Base-by-base conservation (phyloP, 179 eudicot genomes). In the Actinidia arguta region DNA sequence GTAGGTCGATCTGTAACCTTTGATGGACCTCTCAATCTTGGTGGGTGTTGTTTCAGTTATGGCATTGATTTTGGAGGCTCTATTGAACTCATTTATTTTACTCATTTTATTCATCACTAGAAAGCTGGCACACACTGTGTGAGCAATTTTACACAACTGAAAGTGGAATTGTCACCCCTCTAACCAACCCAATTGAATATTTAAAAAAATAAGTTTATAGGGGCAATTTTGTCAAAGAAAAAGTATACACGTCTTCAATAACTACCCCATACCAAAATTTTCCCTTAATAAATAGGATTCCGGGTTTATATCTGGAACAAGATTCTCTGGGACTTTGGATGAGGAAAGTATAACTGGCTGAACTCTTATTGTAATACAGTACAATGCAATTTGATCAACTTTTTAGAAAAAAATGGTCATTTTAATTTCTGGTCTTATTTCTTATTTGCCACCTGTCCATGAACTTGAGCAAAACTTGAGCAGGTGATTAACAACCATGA, bases 1-100 rank as follows among this genome's bases (percentile, higher is more conserved):
- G 84, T 84, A 52, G 86, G 90, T 73, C 93, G 89, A 75, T 88
- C 89, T 76, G 84, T 82, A 68, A 83, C 84, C 79, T 86, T 91
- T 22, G 91, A 87, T 75, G 91, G 89, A 48, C 86, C 89, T 39
- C 85, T 87, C 82, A 84, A 86, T 51, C 81, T 90, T 79, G 88
- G 88, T 86, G 88, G 89, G 87, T 87, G 24, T 66, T 44, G 58
- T 78, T 63, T 64, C 69, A 78, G 5, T 51, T 78, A 52, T 78
- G 56, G 58, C 59, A 42, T 42, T 76, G 36, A 58, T 76, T 76
- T 56, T 39, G 11, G 42, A 46, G 64, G 66, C 54, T 59, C 27
- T 76, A 52, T 8, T 44, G 68, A 61, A 24, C 55, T 59, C 27
- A 10, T 56, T 75, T 75, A 42, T 59, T 58, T 44, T 59, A 39